Evolutionary conservation across 257 asterid genomes (phyloP), one percentile per base, ranked within the genome.

Genomic region (Gentiana straminea): DNA sequence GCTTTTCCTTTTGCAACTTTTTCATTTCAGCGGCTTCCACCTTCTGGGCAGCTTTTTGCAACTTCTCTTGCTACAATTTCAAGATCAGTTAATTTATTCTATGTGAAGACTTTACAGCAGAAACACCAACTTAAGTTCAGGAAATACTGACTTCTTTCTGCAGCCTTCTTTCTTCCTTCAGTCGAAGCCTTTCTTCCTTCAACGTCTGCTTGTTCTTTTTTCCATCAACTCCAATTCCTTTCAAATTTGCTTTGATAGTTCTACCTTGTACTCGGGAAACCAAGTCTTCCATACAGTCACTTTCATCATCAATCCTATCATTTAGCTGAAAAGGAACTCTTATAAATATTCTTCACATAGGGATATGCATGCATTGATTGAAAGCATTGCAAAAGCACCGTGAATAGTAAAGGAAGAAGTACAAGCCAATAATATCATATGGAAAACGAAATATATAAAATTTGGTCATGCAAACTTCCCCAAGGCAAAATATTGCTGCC

Each of bases 1-100:
- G 81, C 86, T 74, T 82, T 75, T 90, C 96, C 74, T 76, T 90
- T 68, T 80, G 68, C 55, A 53, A 52, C 68, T 79, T 82, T 71
- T 65, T 90, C 79, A 73, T 55, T 80, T 82, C 89, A n/a, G 89
- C 94, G 62, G 87, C 95, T 77, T 90, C 88, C 47, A 82, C 95
- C 74, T 76, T 90, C 64, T 81, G 66, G 61, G 85, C 86, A 64
- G 86, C 96, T 71, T 83, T 91, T 62, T 75, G 87, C 83, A 83
- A 59, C 75, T 79, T 87, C 70, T 84, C 94, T 84, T 57, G 81
- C 98, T 91, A 68, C 64, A 62, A 60, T 9, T 73, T 62, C 69
- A 53, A 63, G 13, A 54, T 51, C 51, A 35, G 68, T 62, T 62
- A 68, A 70, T 54, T 52, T 50, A 55, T 43, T 58, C 51, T 9